phyloP scores from a whole-genome alignment of 805 yeast genomes.

The Yamadazyma olivae region DNA sequence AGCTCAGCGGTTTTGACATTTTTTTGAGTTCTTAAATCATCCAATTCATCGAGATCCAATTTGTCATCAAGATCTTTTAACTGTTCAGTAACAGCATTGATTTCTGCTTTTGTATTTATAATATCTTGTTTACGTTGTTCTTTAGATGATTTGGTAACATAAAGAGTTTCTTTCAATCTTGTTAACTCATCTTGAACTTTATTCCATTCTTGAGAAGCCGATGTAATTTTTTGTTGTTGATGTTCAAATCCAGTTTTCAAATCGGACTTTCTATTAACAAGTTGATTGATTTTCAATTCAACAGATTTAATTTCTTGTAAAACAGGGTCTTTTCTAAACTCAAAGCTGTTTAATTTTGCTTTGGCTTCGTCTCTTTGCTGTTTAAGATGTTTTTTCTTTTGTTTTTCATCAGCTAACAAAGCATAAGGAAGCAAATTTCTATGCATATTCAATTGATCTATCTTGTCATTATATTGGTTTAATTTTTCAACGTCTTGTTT shows the following conservation, averaged over 20 bases:
- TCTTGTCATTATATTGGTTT: slow-evolving; percentile 45
- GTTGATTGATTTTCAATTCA: background rate
- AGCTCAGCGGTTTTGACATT: slow-evolving; percentile 10
- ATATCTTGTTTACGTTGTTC: slow-evolving; percentile 11
- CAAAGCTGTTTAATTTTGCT: slow-evolving; percentile 23
- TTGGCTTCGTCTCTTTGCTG: slow-evolving; percentile 34
- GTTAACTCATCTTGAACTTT: background rate
- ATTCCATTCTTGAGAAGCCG: background rate
- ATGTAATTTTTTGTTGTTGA: background rate
- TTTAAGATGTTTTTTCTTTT: slow-evolving; percentile 28
- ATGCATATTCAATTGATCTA: slow-evolving; percentile 32
- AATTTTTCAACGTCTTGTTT: slow-evolving; percentile 46
- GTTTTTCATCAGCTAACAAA: slow-evolving; percentile 34
- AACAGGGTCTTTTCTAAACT: slow-evolving; percentile 22
- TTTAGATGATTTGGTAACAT: slow-evolving; percentile 6
- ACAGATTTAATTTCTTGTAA: background rate
- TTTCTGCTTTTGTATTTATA: slow-evolving; percentile 9
- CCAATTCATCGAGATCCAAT: slow-evolving; percentile 7
- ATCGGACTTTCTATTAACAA: background rate
- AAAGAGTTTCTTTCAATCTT: slow-evolving; percentile 2
- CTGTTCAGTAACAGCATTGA: slow-evolving; percentile 13
- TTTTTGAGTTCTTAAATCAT: slow-evolving; percentile 14
- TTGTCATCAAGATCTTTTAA: slow-evolving; percentile 8
- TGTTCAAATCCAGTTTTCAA: background rate
- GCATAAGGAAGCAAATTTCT: slow-evolving; percentile 42